Conservation (phyloP, 2,329 filamentous ascomycete genomes). For the Alternaria tenuissima region DNA sequence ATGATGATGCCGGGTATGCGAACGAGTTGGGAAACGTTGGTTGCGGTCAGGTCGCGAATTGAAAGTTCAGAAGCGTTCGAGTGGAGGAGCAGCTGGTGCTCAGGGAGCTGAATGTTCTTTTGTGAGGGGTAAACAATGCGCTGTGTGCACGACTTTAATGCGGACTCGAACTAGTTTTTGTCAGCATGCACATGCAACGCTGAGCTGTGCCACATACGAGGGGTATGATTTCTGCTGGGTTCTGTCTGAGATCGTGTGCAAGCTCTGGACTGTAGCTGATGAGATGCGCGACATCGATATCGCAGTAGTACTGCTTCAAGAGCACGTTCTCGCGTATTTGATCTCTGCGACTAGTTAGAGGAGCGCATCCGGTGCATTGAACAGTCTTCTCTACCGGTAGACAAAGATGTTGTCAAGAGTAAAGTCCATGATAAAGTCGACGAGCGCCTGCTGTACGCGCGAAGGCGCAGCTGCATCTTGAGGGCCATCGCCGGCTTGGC, state of each 20-base stretch:
- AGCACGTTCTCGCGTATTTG: slow-evolving; percentile 95
- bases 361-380: slow-evolving; percentile 12
- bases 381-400: slow-evolving; percentile 68
- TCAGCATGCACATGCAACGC: slow-evolving; percentile 21
- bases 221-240: slow-evolving; percentile 91
- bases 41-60: slow-evolving; percentile 91
- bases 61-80: slow-evolving; percentile 90
- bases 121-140: slow-evolving; percentile 88
- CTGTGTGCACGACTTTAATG: slow-evolving; percentile 89
- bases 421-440: slow-evolving; percentile 93
- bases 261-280: slow-evolving; percentile 97
- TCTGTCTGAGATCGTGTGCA: slow-evolving; percentile 85
- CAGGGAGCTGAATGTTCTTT: slow-evolving; percentile 73
- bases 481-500: slow-evolving; percentile 46
- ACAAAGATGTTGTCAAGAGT: slow-evolving; percentile 93
- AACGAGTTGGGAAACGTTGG: slow-evolving; percentile 92
- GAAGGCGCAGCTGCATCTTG: slow-evolving; percentile 45
- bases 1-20: slow-evolving; percentile 98
- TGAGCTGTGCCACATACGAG: slow-evolving; percentile 65
- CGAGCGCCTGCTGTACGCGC: slow-evolving; percentile 75
- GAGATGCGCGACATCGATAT: slow-evolving; percentile 92
- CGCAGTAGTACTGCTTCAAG: slow-evolving; percentile 92
- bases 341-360: slow-evolving; percentile 69
- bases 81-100: slow-evolving; percentile 94
- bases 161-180: slow-evolving; percentile 78